Base-by-base conservation (phyloP, 1,284 basidiomycete genomes). In the Omphalotus olearius region DNA sequence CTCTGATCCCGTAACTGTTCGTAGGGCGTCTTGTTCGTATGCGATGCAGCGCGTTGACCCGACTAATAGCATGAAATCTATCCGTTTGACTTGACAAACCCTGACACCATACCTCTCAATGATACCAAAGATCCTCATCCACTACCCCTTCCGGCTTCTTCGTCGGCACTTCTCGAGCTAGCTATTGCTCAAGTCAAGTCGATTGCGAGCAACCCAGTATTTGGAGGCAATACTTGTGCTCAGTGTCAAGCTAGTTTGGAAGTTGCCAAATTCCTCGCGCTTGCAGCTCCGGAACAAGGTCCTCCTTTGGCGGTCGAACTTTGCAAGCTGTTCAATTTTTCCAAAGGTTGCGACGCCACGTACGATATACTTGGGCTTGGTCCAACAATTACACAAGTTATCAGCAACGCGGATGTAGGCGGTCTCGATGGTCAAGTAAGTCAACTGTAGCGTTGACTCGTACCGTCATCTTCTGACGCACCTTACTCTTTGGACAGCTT, bases 351-450 rank as follows among this genome's bases (percentile, higher is more conserved):
- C 62, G 69, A 68, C 51, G 66, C 68, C 7, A 73, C 66, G 16
- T 82, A 75, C 60, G 73, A 78, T 11, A 61, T 66, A 6, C 64
- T 72, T 51, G 73, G 71, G n/a, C 63, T 80, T 18, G 85, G 85
- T 0, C 68, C 79, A 3, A 72, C 83, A 30, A 62, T 86, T 50
- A 85, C 86, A 0, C 87, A 88, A 63, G 83, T 88, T 4, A 57
- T 83, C 35, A 77, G 82, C 7, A 81, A 80, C 59, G 81, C 85
- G 4, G 76, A 89, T 59, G 78, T 83, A 2, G 78, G 75, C 10
- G 83, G 83, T 3, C 79, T 79, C 52, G 86, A 89, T 59, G 88
- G 87, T 10, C 82, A 85, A 71, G 82, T 82, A 55, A 38, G 63
- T 33, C 30, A 50, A 44, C 10, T 4, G 25, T 13, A 41, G 30